phyloP scores from a whole-genome alignment of 73 alveolate species.

The Paramecium octaurelia region DNA sequence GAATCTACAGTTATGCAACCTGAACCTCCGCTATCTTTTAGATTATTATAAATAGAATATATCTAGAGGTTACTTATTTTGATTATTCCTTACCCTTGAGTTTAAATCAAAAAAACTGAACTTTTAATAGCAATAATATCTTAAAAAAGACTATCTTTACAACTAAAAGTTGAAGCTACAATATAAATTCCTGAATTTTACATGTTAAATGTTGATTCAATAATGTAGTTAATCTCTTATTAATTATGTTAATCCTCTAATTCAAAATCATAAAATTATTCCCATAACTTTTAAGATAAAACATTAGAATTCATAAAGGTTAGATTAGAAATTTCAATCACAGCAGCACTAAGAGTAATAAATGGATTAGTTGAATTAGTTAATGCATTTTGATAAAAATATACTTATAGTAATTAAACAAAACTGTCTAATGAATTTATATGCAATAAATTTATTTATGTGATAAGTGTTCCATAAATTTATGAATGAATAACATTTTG shows the following conservation, averaged over 20 bases:
- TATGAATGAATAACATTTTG: neutral
- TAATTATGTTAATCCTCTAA: neutral
- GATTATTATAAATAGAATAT: neutral
- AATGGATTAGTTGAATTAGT: neutral
- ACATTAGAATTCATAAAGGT: neutral
- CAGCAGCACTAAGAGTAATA: neutral
- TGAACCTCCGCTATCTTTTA: neutral
- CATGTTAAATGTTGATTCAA: neutral
- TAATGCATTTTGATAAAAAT: neutral
- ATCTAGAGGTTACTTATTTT: neutral
- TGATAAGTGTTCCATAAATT: neutral
- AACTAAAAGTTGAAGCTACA: neutral
- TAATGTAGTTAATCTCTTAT: neutral
- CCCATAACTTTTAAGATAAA: neutral
- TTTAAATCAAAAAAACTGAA: neutral
- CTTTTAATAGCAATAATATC: neutral
- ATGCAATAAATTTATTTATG: neutral
- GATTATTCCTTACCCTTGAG: neutral
- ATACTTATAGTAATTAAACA: neutral
- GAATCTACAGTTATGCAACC: neutral
- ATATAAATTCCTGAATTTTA: neutral
- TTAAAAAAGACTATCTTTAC: neutral
- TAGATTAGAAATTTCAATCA: neutral
- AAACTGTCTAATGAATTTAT: neutral
- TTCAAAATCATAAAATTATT: neutral